Evolutionary conservation across 23 red algal genomes (phyloP).

Genomic region (Gracilaria domingensis): DNA sequence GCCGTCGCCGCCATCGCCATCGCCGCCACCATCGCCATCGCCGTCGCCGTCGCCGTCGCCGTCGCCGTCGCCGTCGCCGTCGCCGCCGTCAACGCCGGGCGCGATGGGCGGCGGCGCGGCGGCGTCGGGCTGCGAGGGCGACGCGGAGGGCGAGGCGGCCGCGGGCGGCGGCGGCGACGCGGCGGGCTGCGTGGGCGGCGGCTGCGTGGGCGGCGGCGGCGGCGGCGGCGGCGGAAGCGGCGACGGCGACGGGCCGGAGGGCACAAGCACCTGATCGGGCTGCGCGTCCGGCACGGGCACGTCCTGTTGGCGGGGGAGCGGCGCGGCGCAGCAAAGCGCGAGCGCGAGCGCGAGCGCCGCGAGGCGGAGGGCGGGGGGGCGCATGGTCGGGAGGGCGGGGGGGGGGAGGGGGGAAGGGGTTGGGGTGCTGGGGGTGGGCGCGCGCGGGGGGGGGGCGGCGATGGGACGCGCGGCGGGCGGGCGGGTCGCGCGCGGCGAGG

Average conservation of each 20-base stretch:
- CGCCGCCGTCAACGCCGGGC: neutral
- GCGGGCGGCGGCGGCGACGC: neutral
- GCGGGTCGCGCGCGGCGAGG: no score
- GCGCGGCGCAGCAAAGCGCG: neutral
- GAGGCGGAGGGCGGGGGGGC: no score
- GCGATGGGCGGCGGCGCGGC: neutral
- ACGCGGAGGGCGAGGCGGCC: neutral
- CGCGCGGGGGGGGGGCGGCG: no score
- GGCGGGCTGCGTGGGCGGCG: neutral
- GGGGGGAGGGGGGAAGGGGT: no score
- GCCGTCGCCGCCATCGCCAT: neutral
- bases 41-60: no score
- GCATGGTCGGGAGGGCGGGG: no score
- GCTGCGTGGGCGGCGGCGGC: constrained; percentile 7
- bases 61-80: no score
- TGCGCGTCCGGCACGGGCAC: constrained; percentile 16
- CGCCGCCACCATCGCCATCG: neutral
- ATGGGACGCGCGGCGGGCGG: no score
- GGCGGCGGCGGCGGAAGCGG: neutral
- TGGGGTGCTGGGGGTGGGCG: no score
- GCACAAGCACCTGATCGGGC: constrained; percentile 10
- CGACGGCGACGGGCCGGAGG: neutral
- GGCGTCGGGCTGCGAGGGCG: neutral
- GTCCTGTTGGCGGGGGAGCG: neutral
- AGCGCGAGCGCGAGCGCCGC: neutral